phyloP scores from a whole-genome alignment of 208 protist genomes.

The Acanthamoeba polyphaga region DNA sequence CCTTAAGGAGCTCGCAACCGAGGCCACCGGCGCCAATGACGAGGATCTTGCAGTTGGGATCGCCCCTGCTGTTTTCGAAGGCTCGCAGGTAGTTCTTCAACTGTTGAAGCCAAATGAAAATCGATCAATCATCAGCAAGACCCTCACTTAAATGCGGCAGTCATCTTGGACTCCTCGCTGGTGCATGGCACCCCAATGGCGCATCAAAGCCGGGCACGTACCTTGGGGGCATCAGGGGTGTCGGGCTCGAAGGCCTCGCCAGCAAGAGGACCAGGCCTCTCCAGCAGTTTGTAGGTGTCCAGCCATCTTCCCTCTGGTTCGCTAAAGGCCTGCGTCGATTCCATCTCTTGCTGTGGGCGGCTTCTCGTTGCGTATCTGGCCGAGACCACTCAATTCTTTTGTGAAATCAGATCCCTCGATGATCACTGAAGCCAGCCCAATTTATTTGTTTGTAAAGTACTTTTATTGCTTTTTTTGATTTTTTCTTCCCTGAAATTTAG shows the following conservation, averaged over 20 bases:
- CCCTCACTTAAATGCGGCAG: background rate
- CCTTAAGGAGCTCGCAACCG: conserved; percentile 96
- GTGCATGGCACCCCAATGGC: too few species aligned
- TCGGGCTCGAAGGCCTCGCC: conserved; percentile 49
- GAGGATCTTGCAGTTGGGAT: conserved; percentile 87
- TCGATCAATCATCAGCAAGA: background rate
- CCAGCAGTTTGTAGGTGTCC: conserved; percentile 29
- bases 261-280: conserved; percentile 14
- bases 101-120: background rate
- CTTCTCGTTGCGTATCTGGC: too few species aligned
- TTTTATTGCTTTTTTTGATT: too few species aligned
- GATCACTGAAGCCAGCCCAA: background rate
- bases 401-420: background rate
- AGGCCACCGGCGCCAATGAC: conserved; percentile 95
- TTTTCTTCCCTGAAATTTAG: too few species aligned
- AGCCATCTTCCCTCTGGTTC: conserved; percentile 47
- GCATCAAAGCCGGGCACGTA: background rate
- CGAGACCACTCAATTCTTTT: too few species aligned
- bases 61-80: background rate
- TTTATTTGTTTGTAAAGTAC: too few species aligned
- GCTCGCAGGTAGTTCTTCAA: conserved; percentile 40
- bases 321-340: background rate
- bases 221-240: conserved; percentile 30
- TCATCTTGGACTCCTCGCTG: background rate
- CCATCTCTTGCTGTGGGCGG: background rate